Evolutionary conservation across 441 rosid species (phyloP), one percentile per base, ranked within the genome.

Genomic region (Gossypium davidsonii): DNA sequence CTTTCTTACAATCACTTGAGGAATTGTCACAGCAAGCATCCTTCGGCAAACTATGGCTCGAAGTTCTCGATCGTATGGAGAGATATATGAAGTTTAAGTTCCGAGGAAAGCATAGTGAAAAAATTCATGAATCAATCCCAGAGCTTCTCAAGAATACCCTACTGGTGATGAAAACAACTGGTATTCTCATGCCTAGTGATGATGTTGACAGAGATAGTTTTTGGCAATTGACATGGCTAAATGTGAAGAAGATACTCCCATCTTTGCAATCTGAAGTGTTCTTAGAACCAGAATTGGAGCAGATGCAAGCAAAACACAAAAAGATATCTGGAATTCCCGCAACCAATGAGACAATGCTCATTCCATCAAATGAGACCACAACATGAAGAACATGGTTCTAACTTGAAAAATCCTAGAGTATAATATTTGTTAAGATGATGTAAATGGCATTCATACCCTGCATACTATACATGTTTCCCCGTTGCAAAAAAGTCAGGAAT

Each of bases 141-240:
- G 91, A 90, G 80, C 86, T 90, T 65, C 88, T 90, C 8, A 90
- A 90, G 81, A 90, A 87, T 84, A 83, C 83, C 6, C 78, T 90
- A 74, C 78, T 85, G 72, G 90, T 86, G 69, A 86, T 90, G 95
- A 90, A 90, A 75, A 82, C 90, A 11, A 80, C 85, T 1, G 89
- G 89, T 4, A 80, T 87, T 65, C 86, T 89, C 60, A 61, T 84
- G 74, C 92, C 84, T 8, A 85, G 83, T 75, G 84, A 89, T 34
- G 88, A 88, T 56, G 77, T 85, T 0, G 95, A 87, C 28, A 87
- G 88, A 37, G 90, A 86, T 69, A 88, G 95, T 74, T 83, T 90
- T 79, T 90, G 91, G 92, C 86, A 86, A 64, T 78, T 88, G 20
- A 88, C 94, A 21, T 86, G 92, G 92, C 75, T 86, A 42, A 89